These are phyloP conservation scores for Anisodus acutangulus DNA, from an alignment of 257 asterid genomes.

Conservation along the genomic window DNA sequence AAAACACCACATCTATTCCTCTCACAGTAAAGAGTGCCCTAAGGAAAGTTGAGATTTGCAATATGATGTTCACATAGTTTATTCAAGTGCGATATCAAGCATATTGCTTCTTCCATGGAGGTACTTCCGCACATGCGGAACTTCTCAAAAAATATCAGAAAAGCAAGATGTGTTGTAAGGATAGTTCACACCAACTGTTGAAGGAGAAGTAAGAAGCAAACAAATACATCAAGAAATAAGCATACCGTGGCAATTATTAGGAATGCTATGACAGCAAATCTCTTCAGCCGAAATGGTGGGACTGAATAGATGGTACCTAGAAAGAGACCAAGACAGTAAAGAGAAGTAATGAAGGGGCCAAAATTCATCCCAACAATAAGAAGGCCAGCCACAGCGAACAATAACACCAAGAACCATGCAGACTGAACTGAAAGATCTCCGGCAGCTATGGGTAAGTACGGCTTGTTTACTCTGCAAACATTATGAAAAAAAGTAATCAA, in stretches of 20 bases:
- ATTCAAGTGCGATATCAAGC: not conserved
- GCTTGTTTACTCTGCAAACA: conserved; percentile 90
- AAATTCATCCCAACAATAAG: conserved; percentile 77
- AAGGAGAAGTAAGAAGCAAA: not conserved
- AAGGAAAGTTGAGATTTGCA: not conserved
- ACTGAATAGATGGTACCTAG: conserved; percentile 96
- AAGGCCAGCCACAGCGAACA: conserved; percentile 77
- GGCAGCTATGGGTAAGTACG: conserved; percentile 97
- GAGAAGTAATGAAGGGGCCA: conserved; percentile 86
- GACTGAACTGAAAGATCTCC: conserved; percentile 91
- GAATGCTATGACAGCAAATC: conserved; percentile 79
- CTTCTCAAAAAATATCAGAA: not conserved
- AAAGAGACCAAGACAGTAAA: conserved; percentile 89
- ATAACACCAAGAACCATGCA: conserved; percentile 85
- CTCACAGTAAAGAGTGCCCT: not conserved
- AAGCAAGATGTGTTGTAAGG: not conserved
- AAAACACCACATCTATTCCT: conserved; percentile 3
- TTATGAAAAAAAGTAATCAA: conserved; percentile 26
- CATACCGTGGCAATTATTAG: conserved; percentile 95
- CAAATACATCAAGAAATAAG: conserved; percentile 24
- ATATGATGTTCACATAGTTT: not conserved
- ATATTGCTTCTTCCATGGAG: conserved; percentile 20
- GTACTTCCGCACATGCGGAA: not conserved
- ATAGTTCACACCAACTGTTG: not conserved
- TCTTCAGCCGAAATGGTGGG: conserved; percentile 96